Evolutionary conservation across 179 eudicot genomes (phyloP).

Genomic region (Amaranthus tricolor): DNA sequence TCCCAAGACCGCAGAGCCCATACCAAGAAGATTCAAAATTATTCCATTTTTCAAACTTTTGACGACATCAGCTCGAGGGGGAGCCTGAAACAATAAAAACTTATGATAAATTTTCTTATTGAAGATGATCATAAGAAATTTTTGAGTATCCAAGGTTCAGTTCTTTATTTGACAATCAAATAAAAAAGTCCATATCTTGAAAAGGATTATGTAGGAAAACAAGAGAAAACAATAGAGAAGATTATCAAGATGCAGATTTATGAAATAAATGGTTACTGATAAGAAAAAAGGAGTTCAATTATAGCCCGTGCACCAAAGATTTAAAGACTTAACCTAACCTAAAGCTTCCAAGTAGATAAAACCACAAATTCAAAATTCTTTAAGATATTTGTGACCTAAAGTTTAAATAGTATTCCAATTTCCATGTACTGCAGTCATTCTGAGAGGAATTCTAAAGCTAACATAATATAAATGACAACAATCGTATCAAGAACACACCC

Average conservation of each 20-base stretch:
- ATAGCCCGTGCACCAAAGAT: neutral
- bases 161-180: neutral
- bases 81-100: conserved; percentile 57
- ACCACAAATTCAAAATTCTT: neutral
- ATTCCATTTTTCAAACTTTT: conserved; percentile 76
- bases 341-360: conserved; percentile 1
- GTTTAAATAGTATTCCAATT: too few species aligned
- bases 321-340: neutral
- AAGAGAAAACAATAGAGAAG: neutral
- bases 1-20: conserved; percentile 92
- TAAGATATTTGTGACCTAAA: neutral
- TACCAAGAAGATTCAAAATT: conserved; percentile 67
- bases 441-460: neutral
- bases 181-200: neutral
- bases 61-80: conserved; percentile 94
- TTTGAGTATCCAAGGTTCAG: neutral
- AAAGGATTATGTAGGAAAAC: neutral
- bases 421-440: neutral
- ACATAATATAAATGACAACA: neutral
- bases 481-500: neutral
- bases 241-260: neutral
- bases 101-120: neutral
- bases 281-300: neutral
- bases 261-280: neutral
- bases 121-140: neutral